Evolutionary conservation across 345 rosid genomes (phyloP).

Genomic region (Garcia nutans): DNA sequence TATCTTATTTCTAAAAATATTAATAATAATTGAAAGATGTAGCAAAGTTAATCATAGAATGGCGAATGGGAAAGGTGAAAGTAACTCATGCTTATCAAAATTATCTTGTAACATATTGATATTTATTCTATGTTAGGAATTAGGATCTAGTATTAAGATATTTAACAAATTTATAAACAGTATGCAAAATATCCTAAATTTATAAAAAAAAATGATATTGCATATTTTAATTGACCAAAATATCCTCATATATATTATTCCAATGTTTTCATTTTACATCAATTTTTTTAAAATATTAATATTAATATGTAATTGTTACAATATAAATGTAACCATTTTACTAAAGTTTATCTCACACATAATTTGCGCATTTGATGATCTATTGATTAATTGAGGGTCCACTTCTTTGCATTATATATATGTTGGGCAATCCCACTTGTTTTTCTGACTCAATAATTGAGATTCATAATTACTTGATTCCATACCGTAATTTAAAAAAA

Average conservation of each 20-base stretch:
- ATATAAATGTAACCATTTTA: not conserved
- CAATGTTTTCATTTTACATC: too few relatives aligned
- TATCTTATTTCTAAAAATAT: too few relatives aligned
- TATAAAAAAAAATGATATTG: not conserved
- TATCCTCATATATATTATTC: not conserved
- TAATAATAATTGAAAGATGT: too few relatives aligned
- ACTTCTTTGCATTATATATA: slow-evolving; percentile 23
- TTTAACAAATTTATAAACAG: not conserved
- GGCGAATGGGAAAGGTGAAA: slow-evolving; percentile 13
- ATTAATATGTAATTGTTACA: not conserved
- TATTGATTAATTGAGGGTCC: slow-evolving; percentile 34
- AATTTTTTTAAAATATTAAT: too few relatives aligned
- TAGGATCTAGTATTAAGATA: too few relatives aligned
- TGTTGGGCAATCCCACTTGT: slow-evolving; percentile 19
- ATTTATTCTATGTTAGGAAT: not conserved
- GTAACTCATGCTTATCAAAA: not conserved
- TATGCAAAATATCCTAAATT: too few relatives aligned
- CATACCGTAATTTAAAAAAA: not conserved
- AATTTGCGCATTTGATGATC: slow-evolving; percentile 22
- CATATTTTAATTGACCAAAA: not conserved
- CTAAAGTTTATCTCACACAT: not conserved
- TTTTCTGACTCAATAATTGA: slow-evolving; percentile 35
- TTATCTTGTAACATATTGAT: not conserved
- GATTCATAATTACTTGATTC: slow-evolving; percentile 25
- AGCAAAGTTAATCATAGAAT: not conserved